Conservation (phyloP, 2,329 filamentous ascomycete genomes). For the Plectosphaerella plurivora region DNA sequence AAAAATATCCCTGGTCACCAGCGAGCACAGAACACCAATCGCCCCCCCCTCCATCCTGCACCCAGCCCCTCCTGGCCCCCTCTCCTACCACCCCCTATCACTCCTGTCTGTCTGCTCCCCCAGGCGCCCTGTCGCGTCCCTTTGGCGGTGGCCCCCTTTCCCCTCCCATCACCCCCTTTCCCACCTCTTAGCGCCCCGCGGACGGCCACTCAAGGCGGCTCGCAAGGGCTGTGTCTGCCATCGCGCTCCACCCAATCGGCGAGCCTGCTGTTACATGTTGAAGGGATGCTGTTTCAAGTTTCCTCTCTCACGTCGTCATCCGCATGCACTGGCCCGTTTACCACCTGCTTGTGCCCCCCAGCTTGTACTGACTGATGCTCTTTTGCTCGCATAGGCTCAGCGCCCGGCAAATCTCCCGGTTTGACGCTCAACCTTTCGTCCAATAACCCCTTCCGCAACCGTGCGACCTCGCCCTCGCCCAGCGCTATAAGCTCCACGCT, state of each 20-base stretch:
- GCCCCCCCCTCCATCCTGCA: no score
- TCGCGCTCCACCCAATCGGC: constrained; percentile 31
- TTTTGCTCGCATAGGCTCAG: constrained; percentile 27
- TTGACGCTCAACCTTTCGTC: constrained; percentile 67
- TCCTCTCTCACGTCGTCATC: constrained; percentile 36
- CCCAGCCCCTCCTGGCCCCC: no score
- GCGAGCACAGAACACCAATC: no score
- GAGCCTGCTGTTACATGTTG: constrained; percentile 39
- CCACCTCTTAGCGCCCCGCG: constrained; percentile 10
- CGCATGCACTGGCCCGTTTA: constrained; percentile 30
- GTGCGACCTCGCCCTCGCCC: constrained; percentile 54
- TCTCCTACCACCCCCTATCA: no score
- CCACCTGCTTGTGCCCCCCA: constrained; percentile 13
- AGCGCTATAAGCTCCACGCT: constrained; percentile 26
- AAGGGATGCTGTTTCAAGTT: constrained; percentile 42
- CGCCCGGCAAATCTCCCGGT: constrained; percentile 41
- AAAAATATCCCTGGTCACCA: no score
- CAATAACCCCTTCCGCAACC: constrained; percentile 79
- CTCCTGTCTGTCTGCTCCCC: no score
- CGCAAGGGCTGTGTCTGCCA: constrained; percentile 10
- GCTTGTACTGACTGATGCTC: constrained; percentile 7
- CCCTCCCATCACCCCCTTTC: constrained; percentile 8
- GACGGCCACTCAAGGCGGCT: constrained; percentile 11
- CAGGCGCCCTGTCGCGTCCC: constrained; percentile 2
- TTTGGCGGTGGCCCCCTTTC: constrained; percentile 3